Base-by-base conservation (phyloP, 139 green algal genomes). In the Coccomyxa sp. region DNA sequence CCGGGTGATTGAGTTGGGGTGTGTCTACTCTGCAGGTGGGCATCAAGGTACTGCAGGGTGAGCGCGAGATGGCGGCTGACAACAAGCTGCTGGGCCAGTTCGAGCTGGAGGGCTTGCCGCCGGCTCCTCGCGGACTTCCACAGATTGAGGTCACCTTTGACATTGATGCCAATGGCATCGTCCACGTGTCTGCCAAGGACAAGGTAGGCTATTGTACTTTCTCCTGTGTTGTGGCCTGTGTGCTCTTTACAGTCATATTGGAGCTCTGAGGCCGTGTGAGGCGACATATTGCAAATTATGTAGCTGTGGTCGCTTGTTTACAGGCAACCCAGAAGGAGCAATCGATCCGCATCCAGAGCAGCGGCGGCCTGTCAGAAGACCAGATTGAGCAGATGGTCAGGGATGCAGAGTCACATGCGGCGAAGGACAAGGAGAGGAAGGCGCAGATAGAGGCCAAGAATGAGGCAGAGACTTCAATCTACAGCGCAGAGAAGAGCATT, bases 1-100 rank as follows among this genome's bases (percentile, higher is more conserved):
- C 18, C 18, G 1, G 21, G 63, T 25, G 10, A 28, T 21, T 71
- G 63, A 71, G 63, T n/a, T 28, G 63, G 23, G 71, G 71, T 18
- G 14, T 77, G 1, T 25, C 23, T 58, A 57, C 28, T 74, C 14
- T 74, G 71, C 93, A 98, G 93, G 97, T 99, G 17, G 96, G 95
- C 86, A 99, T 99, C 94, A 99, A 99, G 94, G 97, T 99, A 77
- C 93, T 98, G 84, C 97, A 99, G 91, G 97, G 95, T 16, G 97
- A 99, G 93, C 93, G 97, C 76, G 96, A 99, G 92, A 99, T 99
- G 96, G 97, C 97, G 10, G 93, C 92, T 0, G 97, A 99, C 92
- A 99, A 99, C 94, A 99, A 99, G 91, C 87, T 95, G 87, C 92
- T 99, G 84, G 97, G 97, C n/a, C 89, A 98, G 89, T 99, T 99